Evolutionary conservation across 768 basidiomycete genomes (phyloP).

Genomic region (Obba rivulosa): DNA sequence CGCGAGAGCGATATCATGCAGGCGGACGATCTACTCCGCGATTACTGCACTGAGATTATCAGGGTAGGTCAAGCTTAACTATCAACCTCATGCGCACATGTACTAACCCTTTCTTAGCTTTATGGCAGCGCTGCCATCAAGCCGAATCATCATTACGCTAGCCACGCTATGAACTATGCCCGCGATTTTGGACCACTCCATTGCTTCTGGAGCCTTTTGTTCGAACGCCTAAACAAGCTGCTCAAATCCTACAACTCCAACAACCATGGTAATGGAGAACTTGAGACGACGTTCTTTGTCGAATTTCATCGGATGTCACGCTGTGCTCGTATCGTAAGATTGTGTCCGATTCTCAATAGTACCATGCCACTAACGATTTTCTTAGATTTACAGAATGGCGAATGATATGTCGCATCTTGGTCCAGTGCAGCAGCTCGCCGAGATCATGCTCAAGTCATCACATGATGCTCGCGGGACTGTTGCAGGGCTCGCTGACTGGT

Average conservation of each 20-base stretch:
- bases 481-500: background rate
- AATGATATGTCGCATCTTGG: background rate
- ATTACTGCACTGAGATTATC: constrained; percentile 19
- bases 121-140: too few relatives aligned
- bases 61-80: constrained; percentile 15
- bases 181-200: constrained; percentile 24
- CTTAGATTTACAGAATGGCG: too few relatives aligned
- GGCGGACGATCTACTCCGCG: constrained; percentile 15
- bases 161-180: constrained; percentile 15
- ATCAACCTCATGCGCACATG: too few relatives aligned
- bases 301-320: constrained; percentile 4
- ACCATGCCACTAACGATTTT: too few relatives aligned
- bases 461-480: constrained; percentile 1
- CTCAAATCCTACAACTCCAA: constrained; percentile 30
- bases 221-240: constrained; percentile 31
- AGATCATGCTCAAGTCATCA: background rate
- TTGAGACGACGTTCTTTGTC: constrained; percentile 10
- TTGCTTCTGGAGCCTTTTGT: constrained; percentile 27
- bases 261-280: constrained; percentile 27
- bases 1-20: background rate
- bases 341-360: too few relatives aligned
- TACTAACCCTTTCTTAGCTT: too few relatives aligned
- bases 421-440: background rate
- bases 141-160: constrained; percentile 21
- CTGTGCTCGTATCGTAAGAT: too few relatives aligned